Evolutionary conservation across 2,329 filamentous ascomycete species (phyloP).

Genomic region (Hansfordia pulvinata): DNA sequence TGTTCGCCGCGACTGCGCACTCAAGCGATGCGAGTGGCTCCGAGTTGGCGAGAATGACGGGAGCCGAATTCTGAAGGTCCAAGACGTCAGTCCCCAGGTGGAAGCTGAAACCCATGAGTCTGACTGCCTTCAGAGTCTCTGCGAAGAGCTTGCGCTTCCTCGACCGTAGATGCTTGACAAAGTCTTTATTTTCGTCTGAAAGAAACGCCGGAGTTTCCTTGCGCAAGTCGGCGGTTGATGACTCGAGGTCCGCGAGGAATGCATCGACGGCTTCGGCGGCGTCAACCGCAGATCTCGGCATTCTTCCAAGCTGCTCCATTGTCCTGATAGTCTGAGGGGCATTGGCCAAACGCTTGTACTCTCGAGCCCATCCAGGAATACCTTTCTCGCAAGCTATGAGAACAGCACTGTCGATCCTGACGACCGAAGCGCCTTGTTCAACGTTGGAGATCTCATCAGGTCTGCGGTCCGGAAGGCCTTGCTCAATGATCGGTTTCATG

Average conservation of each 20-base stretch:
- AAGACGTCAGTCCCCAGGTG: slow-evolving; percentile 68
- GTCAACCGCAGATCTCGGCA: slow-evolving; percentile 37
- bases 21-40: slow-evolving; percentile 31
- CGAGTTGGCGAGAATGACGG: slow-evolving; percentile 52
- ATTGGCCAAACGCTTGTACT: slow-evolving; percentile 57
- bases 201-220: slow-evolving; percentile 72
- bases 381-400: slow-evolving; percentile 17
- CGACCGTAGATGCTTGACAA: slow-evolving; percentile 78
- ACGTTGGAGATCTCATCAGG: slow-evolving; percentile 3
- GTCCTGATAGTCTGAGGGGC: slow-evolving; percentile 54
- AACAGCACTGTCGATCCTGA: slow-evolving; percentile 19
- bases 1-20: no score
- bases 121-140: slow-evolving; percentile 70
- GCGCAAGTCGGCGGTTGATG: slow-evolving; percentile 58
- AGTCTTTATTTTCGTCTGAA: slow-evolving; percentile 74
- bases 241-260: slow-evolving; percentile 56
- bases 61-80: slow-evolving; percentile 57
- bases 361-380: slow-evolving; percentile 24
- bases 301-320: slow-evolving; percentile 52
- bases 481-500: slow-evolving; percentile 49
- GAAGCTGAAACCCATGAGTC: slow-evolving; percentile 78
- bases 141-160: slow-evolving; percentile 84
- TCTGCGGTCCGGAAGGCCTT: slow-evolving; percentile 42
- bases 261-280: slow-evolving; percentile 45
- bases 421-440: slow-evolving; percentile 9